Conservation (phyloP, 139 green algal species). For the Astrephomene gubernaculifera region DNA sequence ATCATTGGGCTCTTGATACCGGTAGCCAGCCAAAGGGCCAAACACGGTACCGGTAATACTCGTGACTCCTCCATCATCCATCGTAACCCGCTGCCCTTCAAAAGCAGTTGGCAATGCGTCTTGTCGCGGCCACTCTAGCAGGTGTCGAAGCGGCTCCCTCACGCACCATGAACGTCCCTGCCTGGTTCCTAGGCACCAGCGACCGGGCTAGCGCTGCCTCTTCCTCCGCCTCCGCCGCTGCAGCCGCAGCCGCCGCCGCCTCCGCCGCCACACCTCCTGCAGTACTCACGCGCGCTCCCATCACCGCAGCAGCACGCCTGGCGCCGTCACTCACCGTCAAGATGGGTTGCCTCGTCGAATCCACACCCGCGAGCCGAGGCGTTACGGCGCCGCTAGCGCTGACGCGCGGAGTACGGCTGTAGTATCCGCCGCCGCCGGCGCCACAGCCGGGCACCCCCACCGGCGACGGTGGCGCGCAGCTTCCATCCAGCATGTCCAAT, state of each 20-base stretch:
- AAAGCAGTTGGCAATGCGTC: slow-evolving; percentile 17
- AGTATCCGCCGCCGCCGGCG: neutral
- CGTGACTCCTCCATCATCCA: no score
- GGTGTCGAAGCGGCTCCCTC: neutral
- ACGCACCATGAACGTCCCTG: slow-evolving; percentile 26
- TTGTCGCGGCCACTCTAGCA: neutral
- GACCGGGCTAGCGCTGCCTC: slow-evolving; percentile 2
- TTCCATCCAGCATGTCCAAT: no score
- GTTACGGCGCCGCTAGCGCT: neutral
- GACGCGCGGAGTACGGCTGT: neutral
- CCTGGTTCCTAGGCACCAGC: slow-evolving; percentile 22
- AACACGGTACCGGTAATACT: no score
- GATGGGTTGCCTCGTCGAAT: no score
- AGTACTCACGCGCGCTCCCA: neutral
- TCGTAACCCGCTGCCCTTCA: neutral
- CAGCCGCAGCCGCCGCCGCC: neutral
- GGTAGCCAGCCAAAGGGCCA: no score
- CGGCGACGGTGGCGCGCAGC: neutral
- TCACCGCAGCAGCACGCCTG: no score
- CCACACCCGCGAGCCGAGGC: neutral
- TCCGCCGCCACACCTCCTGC: neutral
- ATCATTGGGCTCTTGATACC: no score
- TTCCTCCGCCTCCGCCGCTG: neutral
- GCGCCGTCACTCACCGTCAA: no score
- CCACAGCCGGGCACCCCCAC: neutral